A percentile compares a stretch with the other conserved stretches of the same genome.
Conservation (phyloP, 495 filamentous ascomycete species). For the Penicillium salamii region DNA sequence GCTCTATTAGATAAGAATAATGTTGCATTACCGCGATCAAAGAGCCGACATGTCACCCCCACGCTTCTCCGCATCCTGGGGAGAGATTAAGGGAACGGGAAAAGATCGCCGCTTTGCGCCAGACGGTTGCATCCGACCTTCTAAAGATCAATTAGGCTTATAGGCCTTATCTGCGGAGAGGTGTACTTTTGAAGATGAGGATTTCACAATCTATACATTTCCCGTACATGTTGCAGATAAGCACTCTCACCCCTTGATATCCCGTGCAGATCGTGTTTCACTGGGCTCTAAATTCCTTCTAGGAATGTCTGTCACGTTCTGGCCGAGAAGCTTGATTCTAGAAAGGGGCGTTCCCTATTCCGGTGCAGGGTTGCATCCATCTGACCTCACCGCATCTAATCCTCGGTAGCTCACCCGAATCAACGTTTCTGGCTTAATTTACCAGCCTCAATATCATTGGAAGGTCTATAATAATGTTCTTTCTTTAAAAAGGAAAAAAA, state of each 20-base stretch:
- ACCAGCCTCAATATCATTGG: too few relatives aligned
- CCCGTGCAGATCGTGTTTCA: conserved; percentile 1
- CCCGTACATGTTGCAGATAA: too few relatives aligned
- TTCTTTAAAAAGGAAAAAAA: too few relatives aligned
- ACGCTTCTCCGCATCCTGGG: conserved; percentile 26
- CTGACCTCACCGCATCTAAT: conserved; percentile 7
- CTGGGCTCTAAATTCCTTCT: neutral
- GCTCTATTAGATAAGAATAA: conserved; percentile 16
- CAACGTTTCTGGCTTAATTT: too few relatives aligned
- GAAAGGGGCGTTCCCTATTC: neutral
- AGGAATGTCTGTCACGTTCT: neutral
- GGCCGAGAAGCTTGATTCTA: neutral
- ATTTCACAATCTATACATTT: neutral
- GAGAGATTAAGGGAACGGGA: neutral
- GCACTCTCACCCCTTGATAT: neutral
- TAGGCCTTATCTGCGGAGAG: conserved; percentile 7
- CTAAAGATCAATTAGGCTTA: conserved; percentile 1
- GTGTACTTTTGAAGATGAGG: neutral
- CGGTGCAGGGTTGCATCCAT: conserved; percentile 12
- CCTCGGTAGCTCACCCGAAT: too few relatives aligned
- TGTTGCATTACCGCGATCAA: conserved; percentile 19
- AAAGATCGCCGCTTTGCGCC: conserved; percentile 4
- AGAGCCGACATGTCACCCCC: conserved; percentile 16
- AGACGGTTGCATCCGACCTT: conserved; percentile 19
- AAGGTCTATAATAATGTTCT: too few relatives aligned